Evolutionary conservation across 306 rosid species (phyloP).

Genomic region (Herpetospermum pedunculosum): DNA sequence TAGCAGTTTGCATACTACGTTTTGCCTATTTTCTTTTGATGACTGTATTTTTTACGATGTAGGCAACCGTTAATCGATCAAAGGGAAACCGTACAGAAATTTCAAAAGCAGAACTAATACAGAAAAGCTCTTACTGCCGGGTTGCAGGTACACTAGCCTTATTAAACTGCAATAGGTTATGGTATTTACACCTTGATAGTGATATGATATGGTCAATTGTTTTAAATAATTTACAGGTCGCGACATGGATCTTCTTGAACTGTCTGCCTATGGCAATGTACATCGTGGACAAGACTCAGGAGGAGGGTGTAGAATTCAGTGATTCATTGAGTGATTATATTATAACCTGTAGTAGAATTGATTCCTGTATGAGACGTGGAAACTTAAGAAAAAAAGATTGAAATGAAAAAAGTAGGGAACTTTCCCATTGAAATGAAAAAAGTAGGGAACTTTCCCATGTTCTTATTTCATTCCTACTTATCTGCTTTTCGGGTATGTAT

Average conservation of each 20-base stretch:
- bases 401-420: not conserved
- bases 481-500: not conserved
- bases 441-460: not conserved
- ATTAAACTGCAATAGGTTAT: not conserved
- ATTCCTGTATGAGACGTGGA: not conserved
- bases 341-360: not conserved
- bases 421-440: not conserved
- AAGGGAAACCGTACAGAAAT: slow-evolving; percentile 74
- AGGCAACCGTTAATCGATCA: slow-evolving; percentile 83
- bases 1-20: not conserved
- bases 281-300: slow-evolving; percentile 60
- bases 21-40: not conserved
- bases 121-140: slow-evolving; percentile 86
- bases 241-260: slow-evolving; percentile 88
- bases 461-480: not conserved
- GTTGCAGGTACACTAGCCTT: slow-evolving; percentile 51
- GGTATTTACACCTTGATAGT: not conserved
- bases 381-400: not conserved
- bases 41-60: slow-evolving; percentile 10
- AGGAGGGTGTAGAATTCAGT: slow-evolving; percentile 83
- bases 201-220: not conserved
- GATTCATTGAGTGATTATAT: slow-evolving; percentile 15
- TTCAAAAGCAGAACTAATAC: slow-evolving; percentile 71
- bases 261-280: slow-evolving; percentile 75
- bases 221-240: slow-evolving; percentile 42